Percentiles rank a stretch among this genome's conserved stretches.
phyloP scores from a whole-genome alignment of 1,139 yeast genomes.

The Yamadazyma taylorii region DNA sequence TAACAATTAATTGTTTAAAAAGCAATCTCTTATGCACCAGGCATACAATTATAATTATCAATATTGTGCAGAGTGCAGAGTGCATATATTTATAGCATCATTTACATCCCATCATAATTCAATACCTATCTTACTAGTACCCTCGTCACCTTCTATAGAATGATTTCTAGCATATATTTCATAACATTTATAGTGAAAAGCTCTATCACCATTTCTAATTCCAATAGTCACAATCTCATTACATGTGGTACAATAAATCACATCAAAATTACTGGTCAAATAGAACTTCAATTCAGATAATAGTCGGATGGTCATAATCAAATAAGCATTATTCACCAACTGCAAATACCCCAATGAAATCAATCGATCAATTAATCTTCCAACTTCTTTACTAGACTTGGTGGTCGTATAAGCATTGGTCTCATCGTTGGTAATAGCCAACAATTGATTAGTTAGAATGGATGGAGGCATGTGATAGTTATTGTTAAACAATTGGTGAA shows the following conservation, averaged over 20 bases:
- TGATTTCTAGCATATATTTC: slow-evolving; percentile 32
- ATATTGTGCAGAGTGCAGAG: too few relatives aligned
- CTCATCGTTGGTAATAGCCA: background rate
- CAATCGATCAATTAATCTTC: slow-evolving; percentile 35
- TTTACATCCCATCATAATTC: background rate
- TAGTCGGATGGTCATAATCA: slow-evolving; percentile 41
- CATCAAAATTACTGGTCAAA: slow-evolving; percentile 38
- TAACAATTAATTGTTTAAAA: too few relatives aligned
- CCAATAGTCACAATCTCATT: slow-evolving; percentile 60
- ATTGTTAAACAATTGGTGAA: slow-evolving; percentile 43
- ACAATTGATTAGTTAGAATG: slow-evolving; percentile 7
- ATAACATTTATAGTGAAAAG: slow-evolving; percentile 54
- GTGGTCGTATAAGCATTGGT: background rate
- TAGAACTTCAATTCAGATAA: slow-evolving; percentile 49
- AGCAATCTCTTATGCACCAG: too few relatives aligned
- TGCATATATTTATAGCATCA: too few relatives aligned
- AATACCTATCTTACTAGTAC: slow-evolving; percentile 6
- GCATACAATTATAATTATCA: too few relatives aligned
- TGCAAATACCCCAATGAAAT: slow-evolving; percentile 57
- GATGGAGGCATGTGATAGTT: slow-evolving; percentile 13
- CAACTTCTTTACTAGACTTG: slow-evolving; percentile 32
- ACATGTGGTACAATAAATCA: slow-evolving; percentile 54
- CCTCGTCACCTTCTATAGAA: slow-evolving; percentile 4
- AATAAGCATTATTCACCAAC: slow-evolving; percentile 22
- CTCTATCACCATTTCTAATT: slow-evolving; percentile 32